phyloP scores from a whole-genome alignment of 1,139 yeast genomes.

The Kodamaea derodonti region DNA sequence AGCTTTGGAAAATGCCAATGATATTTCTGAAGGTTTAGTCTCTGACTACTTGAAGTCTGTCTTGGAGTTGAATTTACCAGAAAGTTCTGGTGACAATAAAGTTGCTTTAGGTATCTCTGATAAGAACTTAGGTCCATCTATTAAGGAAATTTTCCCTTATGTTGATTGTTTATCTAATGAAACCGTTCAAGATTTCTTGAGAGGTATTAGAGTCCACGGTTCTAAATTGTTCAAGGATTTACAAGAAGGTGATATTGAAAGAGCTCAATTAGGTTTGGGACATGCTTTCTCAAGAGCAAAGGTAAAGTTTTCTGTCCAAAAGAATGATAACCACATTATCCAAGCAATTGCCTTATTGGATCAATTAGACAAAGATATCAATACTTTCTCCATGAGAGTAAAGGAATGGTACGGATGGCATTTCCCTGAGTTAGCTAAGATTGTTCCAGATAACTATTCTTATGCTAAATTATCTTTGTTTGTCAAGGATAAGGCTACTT shows the following conservation, averaged over 20 bases:
- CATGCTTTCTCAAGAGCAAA: constrained; percentile 99
- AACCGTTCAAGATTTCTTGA: constrained; percentile 87
- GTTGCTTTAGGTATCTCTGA: constrained; percentile 85
- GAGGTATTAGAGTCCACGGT: constrained; percentile 93
- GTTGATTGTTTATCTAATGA: constrained; percentile 90
- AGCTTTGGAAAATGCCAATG: constrained; percentile 97
- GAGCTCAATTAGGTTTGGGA: constrained; percentile 98
- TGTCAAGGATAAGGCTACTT: constrained; percentile 83
- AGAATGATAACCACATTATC: constrained; percentile 96
- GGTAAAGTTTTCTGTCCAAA: constrained; percentile 97
- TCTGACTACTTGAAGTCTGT: constrained; percentile 88
- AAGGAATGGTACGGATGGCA: constrained; percentile 99
- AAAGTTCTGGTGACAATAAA: constrained; percentile 66
- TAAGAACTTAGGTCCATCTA: constrained; percentile 93
- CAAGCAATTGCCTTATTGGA: constrained; percentile 97
- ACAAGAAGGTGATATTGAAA: constrained; percentile 92
- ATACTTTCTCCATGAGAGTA: constrained; percentile 97
- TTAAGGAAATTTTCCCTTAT: constrained; percentile 83
- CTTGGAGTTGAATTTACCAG: constrained; percentile 87
- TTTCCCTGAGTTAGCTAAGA: constrained; percentile 96
- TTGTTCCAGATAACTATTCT: constrained; percentile 86
- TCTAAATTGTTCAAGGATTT: constrained; percentile 84
- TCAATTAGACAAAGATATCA: constrained; percentile 94
- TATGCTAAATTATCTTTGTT: constrained; percentile 80
- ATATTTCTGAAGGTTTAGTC: constrained; percentile 94